Conservation (phyloP, 2,329 filamentous ascomycete species). For the Metarhizium brunneum region DNA sequence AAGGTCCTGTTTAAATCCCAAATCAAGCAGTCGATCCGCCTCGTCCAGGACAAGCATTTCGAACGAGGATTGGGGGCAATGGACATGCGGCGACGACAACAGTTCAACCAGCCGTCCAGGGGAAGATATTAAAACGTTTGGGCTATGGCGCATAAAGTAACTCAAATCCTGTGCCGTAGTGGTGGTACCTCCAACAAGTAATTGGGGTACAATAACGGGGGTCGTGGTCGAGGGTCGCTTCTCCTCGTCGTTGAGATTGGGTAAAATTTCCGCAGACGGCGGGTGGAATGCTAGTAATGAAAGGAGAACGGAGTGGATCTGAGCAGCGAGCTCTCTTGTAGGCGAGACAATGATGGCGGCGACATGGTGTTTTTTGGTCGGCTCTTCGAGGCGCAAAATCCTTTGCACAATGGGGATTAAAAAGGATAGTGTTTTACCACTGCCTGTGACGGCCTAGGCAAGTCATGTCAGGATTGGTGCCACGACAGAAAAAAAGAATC, state of each 20-base stretch:
- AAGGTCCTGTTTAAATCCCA: slow-evolving; percentile 88
- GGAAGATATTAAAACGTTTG: slow-evolving; percentile 84
- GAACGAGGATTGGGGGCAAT: slow-evolving; percentile 80
- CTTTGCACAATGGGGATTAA: slow-evolving; percentile 77
- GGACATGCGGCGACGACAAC: slow-evolving; percentile 75
- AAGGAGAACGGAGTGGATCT: slow-evolving; percentile 75
- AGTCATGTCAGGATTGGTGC: neutral
- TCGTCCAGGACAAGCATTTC: slow-evolving; percentile 91
- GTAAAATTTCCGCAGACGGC: slow-evolving; percentile 60
- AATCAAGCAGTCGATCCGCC: slow-evolving; percentile 82
- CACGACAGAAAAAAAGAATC: neutral
- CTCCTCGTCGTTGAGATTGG: slow-evolving; percentile 43
- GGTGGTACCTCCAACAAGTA: slow-evolving; percentile 72
- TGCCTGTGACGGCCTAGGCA: slow-evolving; percentile 69
- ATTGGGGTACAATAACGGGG: slow-evolving; percentile 66
- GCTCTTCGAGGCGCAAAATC: slow-evolving; percentile 68
- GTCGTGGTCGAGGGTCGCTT: slow-evolving; percentile 38
- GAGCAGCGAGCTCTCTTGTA: slow-evolving; percentile 78
- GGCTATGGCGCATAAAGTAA: slow-evolving; percentile 71
- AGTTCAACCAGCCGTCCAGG: slow-evolving; percentile 85
- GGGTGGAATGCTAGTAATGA: slow-evolving; percentile 76
- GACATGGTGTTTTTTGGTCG: slow-evolving; percentile 82
- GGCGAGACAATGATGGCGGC: slow-evolving; percentile 88
- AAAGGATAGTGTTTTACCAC: slow-evolving; percentile 83
- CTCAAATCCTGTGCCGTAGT: slow-evolving; percentile 82